These are phyloP conservation scores for Debaryomyces udenii DNA, from an alignment of 1,139 yeast species.

Conservation along the genomic window DNA sequence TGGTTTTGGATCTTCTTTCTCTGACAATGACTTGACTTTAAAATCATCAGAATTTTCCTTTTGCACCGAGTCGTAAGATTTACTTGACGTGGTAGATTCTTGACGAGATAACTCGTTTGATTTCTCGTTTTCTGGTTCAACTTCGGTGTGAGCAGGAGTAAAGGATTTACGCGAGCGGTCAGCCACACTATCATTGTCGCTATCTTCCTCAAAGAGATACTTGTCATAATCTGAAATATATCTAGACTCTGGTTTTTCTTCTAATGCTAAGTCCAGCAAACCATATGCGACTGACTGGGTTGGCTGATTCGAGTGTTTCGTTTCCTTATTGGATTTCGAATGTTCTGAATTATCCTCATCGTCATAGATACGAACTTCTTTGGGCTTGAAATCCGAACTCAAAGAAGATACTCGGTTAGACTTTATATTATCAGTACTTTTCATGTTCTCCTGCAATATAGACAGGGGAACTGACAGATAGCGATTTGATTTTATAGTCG, in stretches of 20 bases:
- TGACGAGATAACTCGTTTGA: conserved; percentile 9
- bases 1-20: background rate
- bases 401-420: conserved; percentile 27
- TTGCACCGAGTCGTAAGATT: conserved; percentile 41
- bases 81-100: conserved; percentile 32
- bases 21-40: background rate
- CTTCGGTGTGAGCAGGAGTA: no score
- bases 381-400: conserved; percentile 30
- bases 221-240: conserved; percentile 41
- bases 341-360: conserved; percentile 6
- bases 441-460: conserved; percentile 10
- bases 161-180: no score
- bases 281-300: conserved; percentile 17
- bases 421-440: conserved; percentile 1
- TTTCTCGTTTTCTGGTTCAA: no score
- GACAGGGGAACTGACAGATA: conserved; percentile 41
- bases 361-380: conserved; percentile 15
- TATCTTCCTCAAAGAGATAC: conserved; percentile 32
- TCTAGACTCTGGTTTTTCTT: conserved; percentile 20
- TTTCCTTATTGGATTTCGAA: background rate
- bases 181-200: conserved; percentile 17
- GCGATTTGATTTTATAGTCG: conserved; percentile 40
- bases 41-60: conserved; percentile 27
- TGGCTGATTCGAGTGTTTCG: background rate
- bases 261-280: conserved; percentile 18